These are phyloP conservation scores for Apostasia ramifera DNA, from an alignment of 106 monocot species.

Conservation along the genomic window DNA sequence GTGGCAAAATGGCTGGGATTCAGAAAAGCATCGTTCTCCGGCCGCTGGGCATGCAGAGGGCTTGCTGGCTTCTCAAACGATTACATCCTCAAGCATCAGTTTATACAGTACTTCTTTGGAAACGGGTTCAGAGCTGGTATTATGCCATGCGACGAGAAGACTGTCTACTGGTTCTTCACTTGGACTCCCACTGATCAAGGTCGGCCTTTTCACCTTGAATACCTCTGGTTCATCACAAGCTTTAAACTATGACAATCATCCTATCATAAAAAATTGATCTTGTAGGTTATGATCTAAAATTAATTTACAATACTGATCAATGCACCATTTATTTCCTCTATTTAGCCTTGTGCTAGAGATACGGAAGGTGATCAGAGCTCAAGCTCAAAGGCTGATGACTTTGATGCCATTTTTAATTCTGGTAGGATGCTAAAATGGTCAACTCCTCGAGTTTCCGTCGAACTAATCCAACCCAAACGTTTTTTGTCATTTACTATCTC, in stretches of 20 bases:
- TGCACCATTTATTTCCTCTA: not conserved
- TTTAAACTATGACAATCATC: not conserved
- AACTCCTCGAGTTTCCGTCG: too few relatives aligned
- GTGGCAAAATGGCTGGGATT: conserved; percentile 76
- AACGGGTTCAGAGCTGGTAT: conserved; percentile 39
- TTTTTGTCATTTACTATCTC: too few relatives aligned
- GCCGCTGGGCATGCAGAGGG: conserved; percentile 47
- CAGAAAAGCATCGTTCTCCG: conserved; percentile 21
- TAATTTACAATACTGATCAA: not conserved
- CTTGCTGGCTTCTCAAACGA: conserved; percentile 36
- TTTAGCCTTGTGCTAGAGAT: too few relatives aligned
- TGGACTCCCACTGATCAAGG: conserved; percentile 33
- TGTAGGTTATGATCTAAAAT: too few relatives aligned
- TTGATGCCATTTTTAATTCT: too few relatives aligned
- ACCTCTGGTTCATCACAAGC: too few relatives aligned
- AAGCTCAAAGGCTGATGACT: too few relatives aligned
- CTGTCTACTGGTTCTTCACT: conserved; percentile 69
- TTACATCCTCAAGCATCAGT: conserved; percentile 30
- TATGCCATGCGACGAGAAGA: conserved; percentile 36
- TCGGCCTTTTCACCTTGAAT: not conserved
- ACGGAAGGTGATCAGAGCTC: too few relatives aligned
- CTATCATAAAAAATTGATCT: too few relatives aligned
- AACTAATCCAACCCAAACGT: too few relatives aligned
- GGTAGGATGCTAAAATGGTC: too few relatives aligned
- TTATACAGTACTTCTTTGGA: conserved; percentile 30